Conservation (phyloP, 1,284 basidiomycete genomes). For the Termitomyces sp. region DNA sequence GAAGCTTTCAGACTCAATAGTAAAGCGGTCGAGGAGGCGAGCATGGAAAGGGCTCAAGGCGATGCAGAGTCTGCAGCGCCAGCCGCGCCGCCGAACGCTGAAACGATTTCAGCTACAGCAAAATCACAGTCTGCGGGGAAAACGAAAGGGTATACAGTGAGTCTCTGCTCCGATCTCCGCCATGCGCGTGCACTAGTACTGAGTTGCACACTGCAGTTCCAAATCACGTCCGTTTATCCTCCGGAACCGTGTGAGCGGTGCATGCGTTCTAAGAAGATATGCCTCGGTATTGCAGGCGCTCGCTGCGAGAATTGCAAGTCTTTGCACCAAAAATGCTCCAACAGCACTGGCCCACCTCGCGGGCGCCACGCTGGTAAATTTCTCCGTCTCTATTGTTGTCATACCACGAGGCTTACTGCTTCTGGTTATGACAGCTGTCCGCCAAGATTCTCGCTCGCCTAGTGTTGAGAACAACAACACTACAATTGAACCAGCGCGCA, state of each 20-base stretch:
- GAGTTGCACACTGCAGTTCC: slow-evolving; percentile 10
- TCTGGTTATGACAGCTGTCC: slow-evolving; percentile 10
- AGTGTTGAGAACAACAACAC: slow-evolving; percentile 14
- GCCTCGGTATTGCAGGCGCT: slow-evolving; percentile 35
- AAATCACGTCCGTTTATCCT: slow-evolving; percentile 30
- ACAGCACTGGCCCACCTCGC: slow-evolving; percentile 36
- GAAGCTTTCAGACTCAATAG: slow-evolving; percentile 26
- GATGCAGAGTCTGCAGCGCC: slow-evolving; percentile 7
- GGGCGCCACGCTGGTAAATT: slow-evolving; percentile 32
- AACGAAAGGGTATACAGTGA: slow-evolving; percentile 24
- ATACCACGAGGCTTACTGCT: slow-evolving; percentile 9
- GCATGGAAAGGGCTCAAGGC: slow-evolving; percentile 14
- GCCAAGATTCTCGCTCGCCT: slow-evolving; percentile 7
- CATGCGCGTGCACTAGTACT: slow-evolving; percentile 16
- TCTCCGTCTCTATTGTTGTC: neutral
- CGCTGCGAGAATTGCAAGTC: slow-evolving; percentile 40
- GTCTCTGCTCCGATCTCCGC: neutral
- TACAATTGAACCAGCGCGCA: slow-evolving; percentile 18
- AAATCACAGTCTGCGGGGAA: slow-evolving; percentile 23
- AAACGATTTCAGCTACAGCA: slow-evolving; percentile 13
- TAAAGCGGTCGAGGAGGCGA: slow-evolving; percentile 18
- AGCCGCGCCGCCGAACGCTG: slow-evolving; percentile 2
- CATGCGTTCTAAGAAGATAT: slow-evolving; percentile 34
- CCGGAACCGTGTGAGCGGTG: slow-evolving; percentile 39
- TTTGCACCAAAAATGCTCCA: slow-evolving; percentile 40